phyloP scores from a whole-genome alignment of 1,284 basidiomycete genomes.

The Moesziomyces aphidis region DNA sequence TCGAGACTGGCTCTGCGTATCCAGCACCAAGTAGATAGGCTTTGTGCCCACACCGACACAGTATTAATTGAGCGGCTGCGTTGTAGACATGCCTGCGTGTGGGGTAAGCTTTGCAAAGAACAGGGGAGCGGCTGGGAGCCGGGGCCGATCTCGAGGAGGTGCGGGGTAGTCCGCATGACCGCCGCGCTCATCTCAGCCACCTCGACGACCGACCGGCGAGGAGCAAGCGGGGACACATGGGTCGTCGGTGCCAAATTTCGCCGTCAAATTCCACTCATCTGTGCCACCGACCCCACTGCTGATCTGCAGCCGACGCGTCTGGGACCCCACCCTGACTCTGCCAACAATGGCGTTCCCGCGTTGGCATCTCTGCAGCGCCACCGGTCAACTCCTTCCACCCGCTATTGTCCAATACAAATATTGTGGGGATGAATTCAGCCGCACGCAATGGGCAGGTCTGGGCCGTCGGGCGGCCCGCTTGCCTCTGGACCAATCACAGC shows the following conservation, averaged over 20 bases:
- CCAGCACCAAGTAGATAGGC: no score
- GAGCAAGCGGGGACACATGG: neutral
- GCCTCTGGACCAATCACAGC: neutral
- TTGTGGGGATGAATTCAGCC: neutral
- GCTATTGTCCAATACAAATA: no score
- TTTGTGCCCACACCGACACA: no score
- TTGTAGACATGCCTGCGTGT: neutral
- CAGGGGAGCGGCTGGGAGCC: neutral
- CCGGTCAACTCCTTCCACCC: no score
- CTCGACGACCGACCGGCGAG: neutral
- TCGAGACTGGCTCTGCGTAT: no score
- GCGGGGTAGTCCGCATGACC: neutral
- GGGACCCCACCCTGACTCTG: no score
- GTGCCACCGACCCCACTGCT: neutral
- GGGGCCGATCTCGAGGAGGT: neutral
- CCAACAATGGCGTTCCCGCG: no score
- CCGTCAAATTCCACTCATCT: neutral
- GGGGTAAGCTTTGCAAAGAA: neutral
- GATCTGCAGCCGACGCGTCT: no score
- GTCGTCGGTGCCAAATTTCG: conserved; percentile 22
- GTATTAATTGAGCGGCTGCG: neutral
- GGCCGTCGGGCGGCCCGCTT: neutral
- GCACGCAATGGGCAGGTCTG: neutral
- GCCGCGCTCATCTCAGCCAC: no score
- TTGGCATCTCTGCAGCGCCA: no score